phyloP scores from a whole-genome alignment of 2,329 filamentous ascomycete species.

The Domatiomyces catenatus region DNA sequence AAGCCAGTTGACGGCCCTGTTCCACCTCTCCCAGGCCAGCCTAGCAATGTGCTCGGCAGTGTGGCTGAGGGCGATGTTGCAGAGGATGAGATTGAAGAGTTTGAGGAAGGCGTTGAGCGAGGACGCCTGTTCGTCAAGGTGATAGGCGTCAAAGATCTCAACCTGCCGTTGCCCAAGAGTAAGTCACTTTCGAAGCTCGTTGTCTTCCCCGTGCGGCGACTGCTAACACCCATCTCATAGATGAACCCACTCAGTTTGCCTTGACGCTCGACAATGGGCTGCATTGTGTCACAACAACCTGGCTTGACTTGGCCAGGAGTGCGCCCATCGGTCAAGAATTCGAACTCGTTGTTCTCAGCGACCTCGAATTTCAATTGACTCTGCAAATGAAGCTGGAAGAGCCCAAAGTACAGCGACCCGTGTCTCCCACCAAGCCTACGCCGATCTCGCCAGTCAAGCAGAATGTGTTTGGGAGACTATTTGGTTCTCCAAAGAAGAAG shows the following conservation, averaged over 20 bases:
- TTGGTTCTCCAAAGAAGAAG: constrained; percentile 89
- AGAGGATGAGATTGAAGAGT: constrained; percentile 33
- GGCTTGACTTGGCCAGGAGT: constrained; percentile 79
- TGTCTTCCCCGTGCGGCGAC: background rate
- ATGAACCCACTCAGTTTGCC: constrained; percentile 85
- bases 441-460: constrained; percentile 52
- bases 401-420: constrained; percentile 41
- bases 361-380: constrained; percentile 96
- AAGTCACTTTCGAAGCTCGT: constrained; percentile 27
- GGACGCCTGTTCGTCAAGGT: constrained; percentile 95
- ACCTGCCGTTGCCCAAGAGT: constrained; percentile 82
- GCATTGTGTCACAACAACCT: constrained; percentile 92
- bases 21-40: constrained; percentile 74
- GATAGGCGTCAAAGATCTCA: constrained; percentile 91
- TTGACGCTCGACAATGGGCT: constrained; percentile 95
- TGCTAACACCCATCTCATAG: constrained; percentile 31
- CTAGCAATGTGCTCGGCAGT: constrained; percentile 59
- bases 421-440: constrained; percentile 22
- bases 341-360: constrained; percentile 88
- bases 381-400: constrained; percentile 89
- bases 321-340: constrained; percentile 97
- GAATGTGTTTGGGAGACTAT: constrained; percentile 79
- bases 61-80: constrained; percentile 54
- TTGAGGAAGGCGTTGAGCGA: constrained; percentile 69
- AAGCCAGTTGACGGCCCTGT: constrained; percentile 50